Evolutionary conservation across 371 early-diverging fungal species (phyloP), one percentile per base, ranked within the genome.

Genomic region (Capniomyces stellatus): DNA sequence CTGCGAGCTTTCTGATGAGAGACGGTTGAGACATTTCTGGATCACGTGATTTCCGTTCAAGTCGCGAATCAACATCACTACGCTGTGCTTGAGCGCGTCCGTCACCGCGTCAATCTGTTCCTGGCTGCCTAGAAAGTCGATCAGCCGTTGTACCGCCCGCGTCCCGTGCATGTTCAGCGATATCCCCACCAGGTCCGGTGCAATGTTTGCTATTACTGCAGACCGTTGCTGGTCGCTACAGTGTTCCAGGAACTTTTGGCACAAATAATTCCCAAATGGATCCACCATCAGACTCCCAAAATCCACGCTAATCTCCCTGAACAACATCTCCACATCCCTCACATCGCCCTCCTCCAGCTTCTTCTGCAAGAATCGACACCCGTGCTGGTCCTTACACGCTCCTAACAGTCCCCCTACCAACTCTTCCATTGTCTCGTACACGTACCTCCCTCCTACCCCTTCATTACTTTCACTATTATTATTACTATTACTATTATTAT

Each of bases 1-100:
- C 72, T 88, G 59, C 42, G 85, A 86, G 58, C 87, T 69, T 52
- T 78, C 75, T 2, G 78, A 64, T 2, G 75, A 68, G 42, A 90
- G 63, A 28, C 75, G 71, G 62, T 82, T 81, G 40, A 98, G 76
- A 59, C 92, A 92, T 68, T 95, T 97, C 70, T 98, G 98, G 47
- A 98, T 82, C 25, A 97, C 97, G 61, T 98, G 98, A 70, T 98
- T 98, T 46, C 98, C 97, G 64, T 98, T 98, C 43, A 94, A 76
- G 63, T 94, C 94, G 60, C 90, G 86, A 58, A 96, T 88, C 49
- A 96, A 64, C 6, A 81, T 69, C 4, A 92, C 86, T 1, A 92
- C 85, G 57, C 82, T 77, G 12, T 75, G 72, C 52, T 75, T 71
- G 21, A 97, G 67, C 19, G 92, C 85, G 4, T 61, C 59, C 18